Evolutionary conservation across 1,284 basidiomycete species (phyloP).

Genomic region (Omphalotus olearius): DNA sequence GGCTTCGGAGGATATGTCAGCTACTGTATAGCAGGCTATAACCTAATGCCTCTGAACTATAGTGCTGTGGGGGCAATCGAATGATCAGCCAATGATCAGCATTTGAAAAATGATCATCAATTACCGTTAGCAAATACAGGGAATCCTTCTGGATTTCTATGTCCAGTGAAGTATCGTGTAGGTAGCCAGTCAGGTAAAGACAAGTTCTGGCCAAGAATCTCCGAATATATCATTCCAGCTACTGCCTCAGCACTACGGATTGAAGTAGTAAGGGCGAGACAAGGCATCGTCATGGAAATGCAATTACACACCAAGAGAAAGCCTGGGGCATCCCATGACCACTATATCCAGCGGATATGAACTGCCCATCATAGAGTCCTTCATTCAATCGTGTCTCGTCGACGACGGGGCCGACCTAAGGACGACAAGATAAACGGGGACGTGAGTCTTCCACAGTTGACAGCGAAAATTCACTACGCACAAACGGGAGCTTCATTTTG

Average conservation of each 20-base stretch:
- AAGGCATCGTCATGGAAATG: not conserved
- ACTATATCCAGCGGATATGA: slow-evolving; percentile 69
- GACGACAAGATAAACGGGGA: not conserved
- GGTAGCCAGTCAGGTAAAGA: slow-evolving; percentile 60
- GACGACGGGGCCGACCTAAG: slow-evolving; percentile 63
- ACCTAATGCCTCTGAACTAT: no score
- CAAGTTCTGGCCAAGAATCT: slow-evolving; percentile 47
- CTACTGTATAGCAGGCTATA: no score
- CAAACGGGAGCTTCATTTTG: slow-evolving; percentile 59
- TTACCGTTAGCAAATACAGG: no score
- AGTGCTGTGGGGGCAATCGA: no score
- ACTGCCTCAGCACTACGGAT: slow-evolving; percentile 58
- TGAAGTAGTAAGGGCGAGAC: slow-evolving; percentile 3
- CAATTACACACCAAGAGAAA: slow-evolving; percentile 55
- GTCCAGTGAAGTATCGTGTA: slow-evolving; percentile 49
- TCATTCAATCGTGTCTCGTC: slow-evolving; percentile 18
- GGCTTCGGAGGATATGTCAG: no score
- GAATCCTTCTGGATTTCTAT: not conserved
- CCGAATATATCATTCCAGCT: slow-evolving; percentile 58
- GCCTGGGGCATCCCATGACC: slow-evolving; percentile 83
- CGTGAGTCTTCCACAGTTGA: slow-evolving; percentile 4
- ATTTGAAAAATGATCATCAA: no score
- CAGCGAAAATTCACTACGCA: slow-evolving; percentile 31
- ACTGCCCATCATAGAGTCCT: slow-evolving; percentile 50
- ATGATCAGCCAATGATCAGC: no score